phyloP scores from a whole-genome alignment of 805 yeast genomes.

The Sugiyamaella qingdaonensis region DNA sequence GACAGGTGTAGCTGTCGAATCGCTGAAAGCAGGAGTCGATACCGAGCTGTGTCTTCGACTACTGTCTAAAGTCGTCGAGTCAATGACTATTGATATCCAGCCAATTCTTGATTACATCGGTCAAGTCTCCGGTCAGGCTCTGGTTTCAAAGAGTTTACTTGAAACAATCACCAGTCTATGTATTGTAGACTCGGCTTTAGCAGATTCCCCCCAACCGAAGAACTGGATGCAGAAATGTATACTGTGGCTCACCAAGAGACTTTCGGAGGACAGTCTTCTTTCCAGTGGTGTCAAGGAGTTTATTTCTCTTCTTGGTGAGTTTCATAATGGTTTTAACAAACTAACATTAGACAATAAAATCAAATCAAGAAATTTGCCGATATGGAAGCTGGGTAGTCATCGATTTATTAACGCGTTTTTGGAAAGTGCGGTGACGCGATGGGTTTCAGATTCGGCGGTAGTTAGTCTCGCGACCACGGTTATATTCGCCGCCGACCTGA shows the following conservation, averaged over 20 bases:
- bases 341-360: background rate
- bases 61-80: constrained; percentile 3
- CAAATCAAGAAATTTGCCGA: background rate
- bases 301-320: constrained; percentile 7
- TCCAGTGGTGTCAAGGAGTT: background rate
- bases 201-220: background rate
- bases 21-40: background rate
- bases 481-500: constrained; percentile 36
- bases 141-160: background rate
- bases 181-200: no score
- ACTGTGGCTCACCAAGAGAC: constrained; percentile 23
- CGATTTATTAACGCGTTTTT: constrained; percentile 30
- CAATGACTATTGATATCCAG: background rate
- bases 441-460: constrained; percentile 43
- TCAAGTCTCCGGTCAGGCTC: background rate
- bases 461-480: constrained; percentile 44
- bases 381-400: constrained; percentile 21
- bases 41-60: constrained; percentile 7
- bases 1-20: background rate
- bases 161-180: background rate
- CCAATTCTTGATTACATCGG: background rate
- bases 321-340: background rate
- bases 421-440: constrained; percentile 33
- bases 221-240: constrained; percentile 20
- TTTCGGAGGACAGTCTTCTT: constrained; percentile 16